Evolutionary conservation across 1,284 basidiomycete species (phyloP), one percentile per base, ranked within the genome.

Genomic region (Sporisorium graminicola): DNA sequence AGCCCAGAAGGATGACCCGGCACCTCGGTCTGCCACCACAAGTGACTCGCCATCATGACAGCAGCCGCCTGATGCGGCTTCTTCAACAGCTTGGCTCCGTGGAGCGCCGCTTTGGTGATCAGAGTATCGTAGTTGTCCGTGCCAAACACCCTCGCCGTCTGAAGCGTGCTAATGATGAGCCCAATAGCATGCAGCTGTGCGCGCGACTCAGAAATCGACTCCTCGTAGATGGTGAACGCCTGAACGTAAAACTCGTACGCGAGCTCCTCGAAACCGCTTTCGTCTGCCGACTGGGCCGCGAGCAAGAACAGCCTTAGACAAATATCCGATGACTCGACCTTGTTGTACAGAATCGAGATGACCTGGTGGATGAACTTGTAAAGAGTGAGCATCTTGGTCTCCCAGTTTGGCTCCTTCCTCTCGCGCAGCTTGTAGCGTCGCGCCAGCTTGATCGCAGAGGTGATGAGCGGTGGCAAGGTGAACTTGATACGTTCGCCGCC

Each of bases 61-160:
- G 84, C 84, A n/a, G 79, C 74, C 5, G 84, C 82, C 56, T 85
- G 84, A 43, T 85, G 84, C 13, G 84, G 82, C 68, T 84, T 84
- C 65, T 85, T 85, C 43, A 84, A 73, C 67, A 85, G 65, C 71
- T 83, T 84, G 47, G 82, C 82, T 14, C 79, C 79, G 29, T 84
- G 81, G 33, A 84, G 65, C 16, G 84, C 81, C 18, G 84, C 84
- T 54, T 83, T 84, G 51, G 83, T 85, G 67, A 80, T 82, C 22
- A 85, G 76, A 4, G 80, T 80, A 27, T 84, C 82, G 66, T 84
- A 84, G 49, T 83, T 84, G 69, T 85, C 84, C 22, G 73, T 70
- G 10, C 75, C 76, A 50, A 85, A 85, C 16, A 80, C 77, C 14
- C 83, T 61, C 8, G 84, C 76, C 16, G 74, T 80, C 66, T 81